Percentiles rank a stretch among this genome's conserved stretches.
phyloP scores from a whole-genome alignment of 441 rosid species.

The Sinapis alba region DNA sequence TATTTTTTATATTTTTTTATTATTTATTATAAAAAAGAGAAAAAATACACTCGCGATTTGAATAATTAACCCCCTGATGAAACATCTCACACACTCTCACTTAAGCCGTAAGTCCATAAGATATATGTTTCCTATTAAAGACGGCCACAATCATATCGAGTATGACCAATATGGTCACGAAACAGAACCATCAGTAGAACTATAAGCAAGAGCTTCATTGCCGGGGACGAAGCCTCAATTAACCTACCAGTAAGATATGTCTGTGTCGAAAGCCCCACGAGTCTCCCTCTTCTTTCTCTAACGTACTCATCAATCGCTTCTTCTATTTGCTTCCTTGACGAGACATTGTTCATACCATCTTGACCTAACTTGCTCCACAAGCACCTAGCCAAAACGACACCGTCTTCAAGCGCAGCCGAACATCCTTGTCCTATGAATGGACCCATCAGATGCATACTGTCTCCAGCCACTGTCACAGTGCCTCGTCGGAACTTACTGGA shows the following conservation, averaged over 20 bases:
- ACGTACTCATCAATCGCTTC: conserved; percentile 44
- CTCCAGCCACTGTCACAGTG: conserved; percentile 60
- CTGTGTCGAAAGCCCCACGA: conserved; percentile 46
- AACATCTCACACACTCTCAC: background rate
- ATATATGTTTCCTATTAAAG: conserved; percentile 24
- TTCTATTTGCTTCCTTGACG: conserved; percentile 9
- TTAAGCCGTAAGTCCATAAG: background rate
- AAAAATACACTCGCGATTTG: background rate
- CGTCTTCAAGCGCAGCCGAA: conserved; percentile 55
- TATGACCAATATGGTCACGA: conserved; percentile 40
- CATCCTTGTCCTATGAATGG: conserved; percentile 68
- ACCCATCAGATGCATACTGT: conserved; percentile 67
- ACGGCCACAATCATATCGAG: conserved; percentile 46
- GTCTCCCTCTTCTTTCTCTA: conserved; percentile 45
- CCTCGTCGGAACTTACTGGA: conserved; percentile 39
- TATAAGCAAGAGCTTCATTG: conserved; percentile 16
- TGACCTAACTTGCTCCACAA: conserved; percentile 35
- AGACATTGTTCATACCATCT: background rate
- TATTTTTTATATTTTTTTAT: too few species aligned
- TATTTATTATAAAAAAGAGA: background rate
- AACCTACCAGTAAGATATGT: conserved; percentile 46
- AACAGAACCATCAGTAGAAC: conserved; percentile 39
- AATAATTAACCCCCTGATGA: background rate
- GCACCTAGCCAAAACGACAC: conserved; percentile 52
- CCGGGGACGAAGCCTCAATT: conserved; percentile 25